Evolutionary conservation across 352 stramenopile genomes (phyloP), one percentile per base, ranked within the genome.

Genomic region (Stephanocyclus meneghinianus): DNA sequence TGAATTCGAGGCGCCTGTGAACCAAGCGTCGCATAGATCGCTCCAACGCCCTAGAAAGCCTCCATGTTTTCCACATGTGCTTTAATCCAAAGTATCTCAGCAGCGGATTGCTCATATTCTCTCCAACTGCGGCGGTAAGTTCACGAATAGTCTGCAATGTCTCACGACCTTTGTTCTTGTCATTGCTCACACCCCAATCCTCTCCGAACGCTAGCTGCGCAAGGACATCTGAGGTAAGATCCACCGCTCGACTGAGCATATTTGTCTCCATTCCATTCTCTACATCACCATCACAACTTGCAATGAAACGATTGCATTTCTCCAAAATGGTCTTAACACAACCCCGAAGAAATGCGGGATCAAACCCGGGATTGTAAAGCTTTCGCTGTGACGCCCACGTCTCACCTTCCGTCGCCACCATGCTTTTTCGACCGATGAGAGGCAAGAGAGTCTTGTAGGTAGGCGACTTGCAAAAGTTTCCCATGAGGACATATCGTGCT

Each of bases 191-290:
- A 29, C 69, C 68, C 80, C 80, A 87, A 73, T 87, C 80, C 67
- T 87, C 80, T 37, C 80, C 81, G 53, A 87, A 85, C 0, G 76
- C 81, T 35, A 87, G 57, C 47, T 74, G 51, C 18, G 59, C 81
- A 50, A 87, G 81, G 4, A 87, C 81, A 73, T 87, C 81, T 6
- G 71, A 79, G 2, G 81, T 85, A 16, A 87, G 61, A 62, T 71
- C 60, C 6, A 74, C 10, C 4, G 76, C 56, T 11, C 67, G 45
- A 4, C 30, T n/a, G 3, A 83, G 26, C 77, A 85, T 83, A 29
- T 87, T 32, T 2, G 77, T 85, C 2, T 56, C 11, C 32, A 55
- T 18, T 37, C 59, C 56, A 21, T 29, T 45, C 18, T 74, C n/a
- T 2, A 80, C 51, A 62, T 83, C 70, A 26, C 63, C 37, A 55